Percentiles rank a stretch among this genome's conserved stretches.
Conservation (phyloP, 768 basidiomycete species). For the Rhodotorula paludigena region DNA sequence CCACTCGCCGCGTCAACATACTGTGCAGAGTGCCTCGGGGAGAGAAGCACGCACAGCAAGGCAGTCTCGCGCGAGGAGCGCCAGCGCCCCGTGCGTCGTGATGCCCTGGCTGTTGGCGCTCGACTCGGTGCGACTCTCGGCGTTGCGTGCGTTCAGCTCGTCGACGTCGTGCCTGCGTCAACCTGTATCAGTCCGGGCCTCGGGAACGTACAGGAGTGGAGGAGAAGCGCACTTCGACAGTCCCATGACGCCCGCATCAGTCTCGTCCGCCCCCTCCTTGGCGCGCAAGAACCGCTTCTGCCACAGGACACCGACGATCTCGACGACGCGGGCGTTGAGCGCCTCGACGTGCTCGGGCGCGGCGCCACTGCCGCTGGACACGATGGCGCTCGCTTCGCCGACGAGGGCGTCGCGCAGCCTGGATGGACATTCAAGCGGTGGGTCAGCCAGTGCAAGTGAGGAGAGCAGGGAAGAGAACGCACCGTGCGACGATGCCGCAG, state of each 20-base stretch:
- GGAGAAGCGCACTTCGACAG: not conserved
- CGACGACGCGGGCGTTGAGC: constrained; percentile 20
- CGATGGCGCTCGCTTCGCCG: constrained; percentile 4
- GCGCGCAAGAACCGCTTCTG: constrained; percentile 2
- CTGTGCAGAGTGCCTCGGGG: too few species aligned
- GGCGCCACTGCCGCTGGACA: not conserved
- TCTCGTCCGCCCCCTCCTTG: not conserved
- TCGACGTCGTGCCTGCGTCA: constrained; percentile 1
- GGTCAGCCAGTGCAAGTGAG: not conserved
- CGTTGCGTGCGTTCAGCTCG: not conserved
- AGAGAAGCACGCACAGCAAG: not conserved
- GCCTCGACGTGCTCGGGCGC: not conserved
- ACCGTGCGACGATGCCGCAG: constrained; percentile 15
- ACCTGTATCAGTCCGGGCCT: not conserved
- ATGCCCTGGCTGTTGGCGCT: not conserved
- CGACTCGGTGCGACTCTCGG: not conserved
- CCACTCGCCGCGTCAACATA: too few species aligned
- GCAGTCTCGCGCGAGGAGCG: not conserved
- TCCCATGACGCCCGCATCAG: not conserved
- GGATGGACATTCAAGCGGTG: not conserved
- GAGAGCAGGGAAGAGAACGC: not conserved
- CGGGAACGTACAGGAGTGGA: too few species aligned
- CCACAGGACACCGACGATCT: constrained; percentile 20
- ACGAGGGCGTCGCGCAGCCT: constrained; percentile 30
- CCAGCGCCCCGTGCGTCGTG: constrained; percentile 19